Evolutionary conservation across 805 yeast genomes (phyloP).

Genomic region (Maudiozyma serrabonitensis): DNA sequence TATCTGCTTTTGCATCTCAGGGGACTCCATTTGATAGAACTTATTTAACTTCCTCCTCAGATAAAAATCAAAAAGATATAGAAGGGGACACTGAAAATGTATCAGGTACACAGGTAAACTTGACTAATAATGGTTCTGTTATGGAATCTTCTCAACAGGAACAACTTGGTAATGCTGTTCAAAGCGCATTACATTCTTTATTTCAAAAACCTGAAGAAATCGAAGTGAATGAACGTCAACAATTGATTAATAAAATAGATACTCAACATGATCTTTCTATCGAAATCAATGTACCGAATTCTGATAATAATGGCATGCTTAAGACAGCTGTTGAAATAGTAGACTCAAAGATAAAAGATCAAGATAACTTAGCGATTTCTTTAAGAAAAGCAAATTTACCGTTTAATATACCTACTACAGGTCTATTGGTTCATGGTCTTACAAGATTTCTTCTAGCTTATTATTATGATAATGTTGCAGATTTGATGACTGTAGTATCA

Average conservation of each 20-base stretch:
- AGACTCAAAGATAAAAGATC: slow-evolving; percentile 13
- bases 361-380: slow-evolving; percentile 6
- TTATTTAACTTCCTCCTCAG: neutral
- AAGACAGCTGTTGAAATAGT: slow-evolving; percentile 15
- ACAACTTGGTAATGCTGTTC: neutral
- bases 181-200: neutral
- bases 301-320: slow-evolving; percentile 17
- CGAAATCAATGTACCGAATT: slow-evolving; percentile 6
- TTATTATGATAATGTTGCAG: slow-evolving; percentile 69
- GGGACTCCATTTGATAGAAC: slow-evolving; percentile 1
- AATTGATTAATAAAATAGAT: neutral
- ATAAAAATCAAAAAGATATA: neutral
- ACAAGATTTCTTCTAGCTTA: slow-evolving; percentile 64
- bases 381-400: slow-evolving; percentile 11
- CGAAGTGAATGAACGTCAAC: neutral
- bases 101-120: neutral
- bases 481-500: slow-evolving; percentile 62
- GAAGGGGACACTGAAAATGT: neutral
- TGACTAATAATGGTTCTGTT: neutral
- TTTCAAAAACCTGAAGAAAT: neutral
- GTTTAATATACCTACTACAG: slow-evolving; percentile 46
- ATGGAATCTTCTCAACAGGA: neutral
- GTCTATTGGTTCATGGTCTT: slow-evolving; percentile 56
- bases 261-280: neutral
- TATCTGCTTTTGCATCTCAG: slow-evolving; percentile 60